Evolutionary conservation across 1,139 yeast species (phyloP).

Genomic region (Taiozyma sp.): DNA sequence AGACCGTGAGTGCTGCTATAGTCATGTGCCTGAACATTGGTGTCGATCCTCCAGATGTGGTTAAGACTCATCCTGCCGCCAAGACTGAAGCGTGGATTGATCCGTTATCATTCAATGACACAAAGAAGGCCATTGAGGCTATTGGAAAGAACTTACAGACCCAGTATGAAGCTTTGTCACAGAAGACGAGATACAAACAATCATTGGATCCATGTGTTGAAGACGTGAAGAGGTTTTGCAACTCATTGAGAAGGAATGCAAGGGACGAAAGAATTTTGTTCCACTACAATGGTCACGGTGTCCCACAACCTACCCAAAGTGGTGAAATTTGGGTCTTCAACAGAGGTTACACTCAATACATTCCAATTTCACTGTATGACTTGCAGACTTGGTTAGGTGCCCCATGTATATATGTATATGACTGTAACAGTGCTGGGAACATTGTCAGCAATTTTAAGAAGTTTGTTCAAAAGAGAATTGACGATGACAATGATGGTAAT

Average conservation of each 20-base stretch:
- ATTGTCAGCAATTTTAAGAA: constrained; percentile 86
- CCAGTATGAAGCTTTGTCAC: constrained; percentile 85
- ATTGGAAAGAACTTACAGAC: constrained; percentile 85
- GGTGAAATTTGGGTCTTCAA: constrained; percentile 99
- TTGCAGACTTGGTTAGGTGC: constrained; percentile 97
- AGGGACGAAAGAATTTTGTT: constrained; percentile 87
- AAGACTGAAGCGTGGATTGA: constrained; percentile 92
- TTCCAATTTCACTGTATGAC: constrained; percentile 91
- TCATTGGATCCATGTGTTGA: constrained; percentile 94
- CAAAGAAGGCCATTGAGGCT: constrained; percentile 87
- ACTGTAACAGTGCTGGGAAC: constrained; percentile 93
- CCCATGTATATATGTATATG: constrained; percentile 93
- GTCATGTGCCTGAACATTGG: constrained; percentile 89
- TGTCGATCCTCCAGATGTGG: constrained; percentile 95
- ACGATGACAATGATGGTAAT: constrained; percentile 76
- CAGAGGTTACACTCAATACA: constrained; percentile 94
- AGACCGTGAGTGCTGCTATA: constrained; percentile 92
- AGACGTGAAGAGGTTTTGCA: constrained; percentile 89
- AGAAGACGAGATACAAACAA: constrained; percentile 87
- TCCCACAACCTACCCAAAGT: constrained; percentile 92
- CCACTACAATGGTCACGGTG: constrained; percentile 98
- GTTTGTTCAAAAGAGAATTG: constrained; percentile 86
- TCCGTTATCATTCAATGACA: constrained; percentile 77
- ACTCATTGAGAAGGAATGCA: constrained; percentile 82
- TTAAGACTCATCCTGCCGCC: constrained; percentile 93